These are phyloP conservation scores for Solanum appendiculatum DNA, from an alignment of 257 asterid species.

Conservation along the genomic window DNA sequence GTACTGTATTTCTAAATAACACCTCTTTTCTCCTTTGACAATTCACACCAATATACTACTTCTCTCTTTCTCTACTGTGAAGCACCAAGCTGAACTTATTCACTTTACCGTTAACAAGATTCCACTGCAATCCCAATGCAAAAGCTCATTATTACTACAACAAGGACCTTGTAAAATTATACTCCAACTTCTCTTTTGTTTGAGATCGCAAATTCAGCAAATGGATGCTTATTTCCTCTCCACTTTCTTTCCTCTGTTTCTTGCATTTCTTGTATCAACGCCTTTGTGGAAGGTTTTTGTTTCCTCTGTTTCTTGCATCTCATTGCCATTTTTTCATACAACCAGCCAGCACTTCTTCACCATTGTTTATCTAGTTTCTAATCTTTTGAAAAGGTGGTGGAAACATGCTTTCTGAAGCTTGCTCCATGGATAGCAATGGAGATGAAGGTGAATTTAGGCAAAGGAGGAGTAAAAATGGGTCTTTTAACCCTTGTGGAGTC, in stretches of 20 bases:
- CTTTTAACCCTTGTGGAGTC: background rate
- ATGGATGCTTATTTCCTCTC: constrained; percentile 16
- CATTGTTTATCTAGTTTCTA: background rate
- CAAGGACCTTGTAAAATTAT: background rate
- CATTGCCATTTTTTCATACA: background rate
- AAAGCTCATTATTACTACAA: background rate
- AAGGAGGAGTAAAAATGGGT: background rate
- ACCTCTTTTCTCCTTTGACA: background rate
- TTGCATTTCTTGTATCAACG: constrained; percentile 11
- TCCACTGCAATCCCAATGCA: background rate
- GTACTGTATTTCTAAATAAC: background rate
- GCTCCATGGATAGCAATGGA: background rate
- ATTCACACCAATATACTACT: background rate
- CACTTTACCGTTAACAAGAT: background rate
- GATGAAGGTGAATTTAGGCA: background rate
- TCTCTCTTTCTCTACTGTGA: background rate
- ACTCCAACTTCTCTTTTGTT: background rate
- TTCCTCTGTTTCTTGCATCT: background rate
- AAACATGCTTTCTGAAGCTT: background rate
- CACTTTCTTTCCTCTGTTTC: constrained; percentile 4
- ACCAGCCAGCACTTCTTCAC: background rate
- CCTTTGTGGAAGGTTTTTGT: background rate
- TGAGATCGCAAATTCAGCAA: constrained; percentile 6
- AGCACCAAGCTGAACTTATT: background rate
- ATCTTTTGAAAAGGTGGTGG: background rate